Evolutionary conservation across 75 land plant genomes (phyloP), one percentile per base, ranked within the genome.

Genomic region (Pinus tabuliformis): DNA sequence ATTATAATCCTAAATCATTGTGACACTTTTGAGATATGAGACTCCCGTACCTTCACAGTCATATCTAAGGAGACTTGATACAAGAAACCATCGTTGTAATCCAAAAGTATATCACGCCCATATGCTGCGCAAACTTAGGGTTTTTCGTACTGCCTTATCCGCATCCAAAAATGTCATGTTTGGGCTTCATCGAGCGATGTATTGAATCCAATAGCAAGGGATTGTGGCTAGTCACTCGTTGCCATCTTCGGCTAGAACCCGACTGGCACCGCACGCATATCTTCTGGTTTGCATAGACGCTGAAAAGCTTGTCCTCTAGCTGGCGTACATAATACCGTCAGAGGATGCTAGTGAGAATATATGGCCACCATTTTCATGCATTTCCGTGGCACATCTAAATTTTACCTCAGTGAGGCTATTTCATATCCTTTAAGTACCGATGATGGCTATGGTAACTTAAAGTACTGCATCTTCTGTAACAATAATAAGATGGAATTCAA

Each of bases 251-350:
- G 59, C 18, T 18, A 0, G 20, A 18, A 5, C n/a, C 21, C 1
- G 62, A 59, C 0, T n/a, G 20, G 61, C 70, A 74, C 95, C 93
- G 89, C 0, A 93, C 88, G 1, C 95, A 79, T 79, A 93, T 93
- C 77, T 87, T 93, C 75, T 81, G 75, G 65, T 93, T 93, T 77
- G 87, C 91, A 64, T 93, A 93, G 24, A 88, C 89, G 42, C 77
- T 88, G 15, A 92, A 81, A 49, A 81, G 62, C 21, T n/a, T n/a
- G 52, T 45, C 52, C n/a, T 77, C 78, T 6, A 74, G 70, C 85
- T 81, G 9, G 9, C 8, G 52, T 45, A 45, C 52, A 45, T 7
- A 45, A 45, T 45, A 8, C 52, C 52, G 52, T 45, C 9, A 9
- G 52, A 6, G 52, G 9, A 1, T 45, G 9, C 8, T 45, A 45